phyloP scores from a whole-genome alignment of 345 rosid species.

The Dimocarpus longan region DNA sequence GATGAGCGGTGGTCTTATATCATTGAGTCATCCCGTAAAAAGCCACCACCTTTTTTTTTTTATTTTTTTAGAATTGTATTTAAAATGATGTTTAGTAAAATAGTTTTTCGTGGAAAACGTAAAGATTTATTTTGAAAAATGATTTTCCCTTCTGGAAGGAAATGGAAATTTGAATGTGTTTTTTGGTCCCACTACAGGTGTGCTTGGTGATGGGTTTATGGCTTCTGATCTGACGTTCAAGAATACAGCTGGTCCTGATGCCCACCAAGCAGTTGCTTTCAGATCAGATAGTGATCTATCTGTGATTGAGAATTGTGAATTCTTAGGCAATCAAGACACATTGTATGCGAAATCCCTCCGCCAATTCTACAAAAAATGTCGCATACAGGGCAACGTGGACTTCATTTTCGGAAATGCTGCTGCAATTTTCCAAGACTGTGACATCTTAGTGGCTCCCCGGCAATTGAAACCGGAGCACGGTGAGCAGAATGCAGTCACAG shows the following conservation, averaged over 20 bases:
- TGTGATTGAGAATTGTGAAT: slow-evolving; percentile 75
- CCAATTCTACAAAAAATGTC: slow-evolving; percentile 80
- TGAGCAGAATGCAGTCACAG: slow-evolving; percentile 72
- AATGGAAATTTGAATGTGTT: too few species aligned
- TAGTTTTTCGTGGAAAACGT: too few species aligned
- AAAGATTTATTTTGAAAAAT: too few species aligned
- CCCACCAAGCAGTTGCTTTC: slow-evolving; percentile 94
- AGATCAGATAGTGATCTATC: slow-evolving; percentile 85
- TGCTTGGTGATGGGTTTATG: slow-evolving; percentile 95
- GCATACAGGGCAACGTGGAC: slow-evolving; percentile 86
- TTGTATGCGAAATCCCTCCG: slow-evolving; percentile 84
- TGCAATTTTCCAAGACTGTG: slow-evolving; percentile 71
- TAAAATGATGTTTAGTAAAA: too few species aligned
- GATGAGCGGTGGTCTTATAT: too few species aligned
- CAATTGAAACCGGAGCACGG: slow-evolving; percentile 76
- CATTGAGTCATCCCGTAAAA: too few species aligned
- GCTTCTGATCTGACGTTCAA: slow-evolving; percentile 76
- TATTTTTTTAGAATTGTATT: too few species aligned
- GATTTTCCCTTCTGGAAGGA: too few species aligned
- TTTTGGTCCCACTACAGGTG: slow-evolving; percentile 42
- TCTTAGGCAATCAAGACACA: slow-evolving; percentile 91
- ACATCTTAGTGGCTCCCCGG: slow-evolving; percentile 61
- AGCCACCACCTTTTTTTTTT: too few species aligned
- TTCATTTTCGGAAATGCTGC: slow-evolving; percentile 94
- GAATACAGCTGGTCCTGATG: slow-evolving; percentile 85